phyloP scores from a whole-genome alignment of 345 rosid species.

The Ceriops tagal region DNA sequence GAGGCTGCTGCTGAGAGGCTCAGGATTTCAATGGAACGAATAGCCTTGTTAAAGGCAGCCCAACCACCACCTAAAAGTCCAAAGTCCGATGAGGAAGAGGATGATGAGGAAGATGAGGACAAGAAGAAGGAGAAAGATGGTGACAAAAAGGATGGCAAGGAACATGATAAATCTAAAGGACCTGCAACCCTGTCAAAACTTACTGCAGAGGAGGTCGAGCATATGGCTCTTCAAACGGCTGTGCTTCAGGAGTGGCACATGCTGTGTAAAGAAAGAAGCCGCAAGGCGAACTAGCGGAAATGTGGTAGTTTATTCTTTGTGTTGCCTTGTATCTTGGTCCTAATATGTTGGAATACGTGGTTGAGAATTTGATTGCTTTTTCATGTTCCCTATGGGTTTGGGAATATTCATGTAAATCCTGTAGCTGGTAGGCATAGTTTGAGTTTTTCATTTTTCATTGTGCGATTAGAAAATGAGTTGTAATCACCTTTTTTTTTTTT shows the following conservation, averaged over 20 bases:
- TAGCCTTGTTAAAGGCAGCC: slow-evolving; percentile 89
- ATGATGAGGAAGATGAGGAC: slow-evolving; percentile 31
- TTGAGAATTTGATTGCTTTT: slow-evolving; percentile 12
- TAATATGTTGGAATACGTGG: slow-evolving; percentile 15
- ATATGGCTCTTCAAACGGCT: slow-evolving; percentile 90
- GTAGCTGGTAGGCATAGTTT: slow-evolving; percentile 17
- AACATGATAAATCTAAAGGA: slow-evolving; percentile 53
- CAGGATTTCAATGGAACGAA: slow-evolving; percentile 85
- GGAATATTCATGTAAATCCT: slow-evolving; percentile 27
- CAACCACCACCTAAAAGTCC: slow-evolving; percentile 60
- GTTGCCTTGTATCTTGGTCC: slow-evolving; percentile 14
- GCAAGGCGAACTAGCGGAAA: slow-evolving; percentile 31
- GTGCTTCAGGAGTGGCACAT: slow-evolving; percentile 97
- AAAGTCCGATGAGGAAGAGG: slow-evolving; percentile 47
- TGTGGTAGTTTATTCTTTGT: slow-evolving; percentile 18
- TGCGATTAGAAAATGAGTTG: slow-evolving; percentile 12
- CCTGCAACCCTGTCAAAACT: slow-evolving; percentile 68
- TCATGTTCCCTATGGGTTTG: background rate
- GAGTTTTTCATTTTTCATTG: slow-evolving; percentile 14
- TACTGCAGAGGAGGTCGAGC: slow-evolving; percentile 95
- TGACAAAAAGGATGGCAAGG: slow-evolving; percentile 33
- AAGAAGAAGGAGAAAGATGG: slow-evolving; percentile 24
- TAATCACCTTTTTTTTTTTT: background rate
- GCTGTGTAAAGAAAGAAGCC: slow-evolving; percentile 69
- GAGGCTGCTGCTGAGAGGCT: slow-evolving; percentile 84